phyloP scores from a whole-genome alignment of 495 filamentous ascomycete genomes.

The Podospora tetraspora region DNA sequence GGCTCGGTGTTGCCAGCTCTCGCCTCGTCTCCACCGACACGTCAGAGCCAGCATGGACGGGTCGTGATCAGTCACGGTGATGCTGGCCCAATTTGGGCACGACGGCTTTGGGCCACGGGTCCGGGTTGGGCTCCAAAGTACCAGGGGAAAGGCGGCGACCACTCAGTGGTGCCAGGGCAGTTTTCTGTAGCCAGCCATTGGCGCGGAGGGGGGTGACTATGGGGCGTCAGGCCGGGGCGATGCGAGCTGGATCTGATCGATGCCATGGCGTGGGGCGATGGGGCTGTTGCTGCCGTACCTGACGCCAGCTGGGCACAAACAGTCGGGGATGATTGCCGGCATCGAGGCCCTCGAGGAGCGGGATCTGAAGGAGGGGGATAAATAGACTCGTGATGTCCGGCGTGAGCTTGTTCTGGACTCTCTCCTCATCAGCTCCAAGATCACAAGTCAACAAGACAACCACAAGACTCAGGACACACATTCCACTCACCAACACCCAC shows the following conservation, averaged over 20 bases:
- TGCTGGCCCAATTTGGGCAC: neutral
- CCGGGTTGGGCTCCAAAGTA: neutral
- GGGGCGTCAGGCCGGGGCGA: neutral
- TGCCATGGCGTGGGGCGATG: neutral
- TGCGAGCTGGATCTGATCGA: neutral
- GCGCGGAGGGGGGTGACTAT: neutral
- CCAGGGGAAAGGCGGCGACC: neutral
- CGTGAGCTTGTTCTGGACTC: neutral
- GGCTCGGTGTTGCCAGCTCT: neutral
- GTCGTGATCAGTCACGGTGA: neutral
- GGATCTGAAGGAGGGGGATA: neutral
- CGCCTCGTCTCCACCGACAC: neutral
- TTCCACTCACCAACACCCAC: neutral
- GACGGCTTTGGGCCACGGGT: neutral
- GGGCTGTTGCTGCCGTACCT: neutral
- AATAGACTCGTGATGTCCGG: neutral
- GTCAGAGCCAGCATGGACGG: neutral
- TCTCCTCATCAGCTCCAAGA: neutral
- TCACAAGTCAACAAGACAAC: neutral
- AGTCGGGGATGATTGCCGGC: neutral
- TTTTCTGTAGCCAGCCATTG: neutral
- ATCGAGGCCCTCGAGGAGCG: neutral
- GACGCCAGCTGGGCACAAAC: neutral
- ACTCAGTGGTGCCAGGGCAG: neutral
- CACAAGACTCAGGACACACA: neutral